Evolutionary conservation across 495 filamentous ascomycete genomes (phyloP), one percentile per base, ranked within the genome.

Genomic region (Aspergillus avenaceus): DNA sequence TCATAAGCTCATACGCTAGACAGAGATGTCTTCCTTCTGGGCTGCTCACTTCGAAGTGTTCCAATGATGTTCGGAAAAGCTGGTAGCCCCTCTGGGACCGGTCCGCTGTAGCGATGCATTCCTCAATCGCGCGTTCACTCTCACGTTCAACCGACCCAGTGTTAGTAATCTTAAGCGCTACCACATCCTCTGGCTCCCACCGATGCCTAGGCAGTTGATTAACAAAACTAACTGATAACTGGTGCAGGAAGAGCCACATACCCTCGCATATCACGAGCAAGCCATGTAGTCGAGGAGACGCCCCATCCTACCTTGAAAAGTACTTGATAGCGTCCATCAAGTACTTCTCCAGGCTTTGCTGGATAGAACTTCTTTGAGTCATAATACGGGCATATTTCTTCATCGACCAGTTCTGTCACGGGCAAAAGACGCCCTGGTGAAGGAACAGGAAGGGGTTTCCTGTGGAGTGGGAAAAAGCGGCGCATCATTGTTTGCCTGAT

Each of bases 291-390:
- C n/a, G n/a, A n/a, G 9, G 64, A 65, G 2, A 40, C 41, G 18
- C 67, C 67, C 53, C 59, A 72, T 40, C 65, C 69, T 43, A 70
- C 32, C 53, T 70, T 72, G n/a, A 53, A 48, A 7, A 64, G 26
- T 18, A 67, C 42, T 52, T 67, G 61, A 41, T 62, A 72, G 25
- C 49, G 42, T 22, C 64, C 45, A 18, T 25, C 49, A 22, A 56
- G 45, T 18, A 67, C 48, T 12, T 71, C 61, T 8, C 65, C 70
- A 18, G 62, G 55, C 24, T 61, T 58, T 27, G 50, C 59, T 5
- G 69, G 68, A 49, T 65, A 72, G 56, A 60, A 74, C 22, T 40
- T 16, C 27, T 58, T 52, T 3, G 55, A 49, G 14, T 54, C 26
- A 25, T 71, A 71, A 42, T 45, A 24, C 8, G 47, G 53, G 9